phyloP scores from a whole-genome alignment of 371 early-diverging fungal genomes.

The Mortierella sp. region DNA sequence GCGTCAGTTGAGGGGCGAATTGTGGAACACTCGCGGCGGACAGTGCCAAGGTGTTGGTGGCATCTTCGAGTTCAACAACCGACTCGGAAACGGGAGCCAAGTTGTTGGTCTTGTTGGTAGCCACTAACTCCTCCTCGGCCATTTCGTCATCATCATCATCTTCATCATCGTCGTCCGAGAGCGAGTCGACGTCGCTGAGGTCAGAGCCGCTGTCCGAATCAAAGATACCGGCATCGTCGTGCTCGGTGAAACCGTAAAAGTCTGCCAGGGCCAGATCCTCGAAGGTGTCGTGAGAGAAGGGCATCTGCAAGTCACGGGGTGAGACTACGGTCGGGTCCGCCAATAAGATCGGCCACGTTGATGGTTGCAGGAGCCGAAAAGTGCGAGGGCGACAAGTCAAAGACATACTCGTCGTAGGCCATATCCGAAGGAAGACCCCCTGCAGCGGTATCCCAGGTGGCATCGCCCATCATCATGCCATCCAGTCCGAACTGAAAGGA shows the following conservation, averaged over 20 bases:
- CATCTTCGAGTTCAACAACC: neutral
- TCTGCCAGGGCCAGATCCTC: constrained; percentile 17
- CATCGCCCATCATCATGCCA: constrained; percentile 4
- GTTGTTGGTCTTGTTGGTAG: neutral
- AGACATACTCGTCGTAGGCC: constrained; percentile 27
- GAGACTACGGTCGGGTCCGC: constrained; percentile 18
- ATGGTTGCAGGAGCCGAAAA: constrained; percentile 24
- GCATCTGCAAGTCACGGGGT: constrained; percentile 14
- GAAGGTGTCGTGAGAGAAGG: neutral
- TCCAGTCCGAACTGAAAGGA: constrained; percentile 17
- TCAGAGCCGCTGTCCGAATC: constrained; percentile 24
- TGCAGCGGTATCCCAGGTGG: constrained; percentile 13
- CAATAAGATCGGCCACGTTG: constrained; percentile 25
- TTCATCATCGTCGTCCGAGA: constrained; percentile 19
- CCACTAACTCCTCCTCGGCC: neutral
- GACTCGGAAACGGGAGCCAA: neutral
- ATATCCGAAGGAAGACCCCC: constrained; percentile 8
- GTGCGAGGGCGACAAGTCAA: constrained; percentile 20
- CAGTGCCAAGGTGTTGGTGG: neutral
- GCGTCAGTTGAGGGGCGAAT: neutral
- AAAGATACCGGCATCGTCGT: neutral
- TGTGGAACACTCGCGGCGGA: neutral
- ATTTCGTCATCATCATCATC: constrained; percentile 7
- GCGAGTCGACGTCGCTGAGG: constrained; percentile 17
- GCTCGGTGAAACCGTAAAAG: constrained; percentile 24